Percentiles rank a stretch among this genome's conserved stretches.
phyloP scores from a whole-genome alignment of 1,284 basidiomycete species.

The Cerrena zonata region DNA sequence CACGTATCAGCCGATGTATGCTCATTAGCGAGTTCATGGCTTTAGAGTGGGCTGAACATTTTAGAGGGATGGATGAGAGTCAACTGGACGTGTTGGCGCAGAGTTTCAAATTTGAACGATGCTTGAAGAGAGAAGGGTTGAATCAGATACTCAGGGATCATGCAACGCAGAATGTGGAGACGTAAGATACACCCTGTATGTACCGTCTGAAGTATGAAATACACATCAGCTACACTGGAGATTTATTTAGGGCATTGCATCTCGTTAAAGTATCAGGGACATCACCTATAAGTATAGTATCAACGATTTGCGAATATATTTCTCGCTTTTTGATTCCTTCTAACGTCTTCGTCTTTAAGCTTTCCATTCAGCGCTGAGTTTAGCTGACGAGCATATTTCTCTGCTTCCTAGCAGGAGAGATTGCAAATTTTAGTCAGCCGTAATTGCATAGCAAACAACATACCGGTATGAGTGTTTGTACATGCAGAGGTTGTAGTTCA shows the following conservation, averaged over 20 bases:
- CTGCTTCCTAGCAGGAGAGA: constrained; percentile 26
- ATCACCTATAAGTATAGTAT: too few species aligned
- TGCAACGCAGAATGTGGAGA: constrained; percentile 16
- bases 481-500: constrained; percentile 40
- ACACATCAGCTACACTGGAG: background rate
- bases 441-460: constrained; percentile 5
- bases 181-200: background rate
- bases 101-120: constrained; percentile 59
- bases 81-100: constrained; percentile 56
- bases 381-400: constrained; percentile 32
- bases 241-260: too few species aligned
- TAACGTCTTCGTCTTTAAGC: constrained; percentile 30
- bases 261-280: background rate
- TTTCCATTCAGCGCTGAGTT: constrained; percentile 30
- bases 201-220: background rate
- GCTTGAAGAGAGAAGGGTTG: constrained; percentile 41
- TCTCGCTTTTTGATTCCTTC: constrained; percentile 31
- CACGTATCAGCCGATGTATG: constrained; percentile 51
- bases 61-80: constrained; percentile 47
- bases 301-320: constrained; percentile 22
- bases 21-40: constrained; percentile 63
- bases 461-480: constrained; percentile 52
- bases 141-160: constrained; percentile 41
- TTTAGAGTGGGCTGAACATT: constrained; percentile 60
- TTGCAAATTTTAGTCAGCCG: background rate